Evolutionary conservation across 139 green algal genomes (phyloP), one percentile per base, ranked within the genome.

Genomic region (Micromonas commoda): DNA sequence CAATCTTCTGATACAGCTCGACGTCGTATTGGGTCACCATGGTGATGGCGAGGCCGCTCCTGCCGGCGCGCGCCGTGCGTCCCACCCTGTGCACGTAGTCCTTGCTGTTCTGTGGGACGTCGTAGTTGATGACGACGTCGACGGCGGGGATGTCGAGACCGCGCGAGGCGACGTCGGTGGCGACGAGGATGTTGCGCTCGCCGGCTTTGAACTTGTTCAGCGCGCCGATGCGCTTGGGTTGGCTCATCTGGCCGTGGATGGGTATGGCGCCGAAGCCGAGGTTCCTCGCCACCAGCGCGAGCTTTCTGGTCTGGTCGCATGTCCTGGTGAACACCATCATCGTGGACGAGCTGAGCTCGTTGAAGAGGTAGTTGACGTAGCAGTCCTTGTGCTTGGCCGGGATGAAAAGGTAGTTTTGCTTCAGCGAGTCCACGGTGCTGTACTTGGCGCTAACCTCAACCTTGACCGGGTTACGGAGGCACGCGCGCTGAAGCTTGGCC

Each of bases 321-420:
- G 95, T 99, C 34, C 95, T 85, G 32, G 72, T 61, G 86, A 99
- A 99, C 33, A 98, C 90, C 86, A 96, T 94, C 37, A 76, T 69
- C 0, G 86, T 93, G 29, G 68, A 77, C 28, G 88, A 90, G 33
- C 88, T 85, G 34, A 96, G 81, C 81, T 96, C 91, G 76, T 93
- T 98, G 57, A 99, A 81, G 39, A 95, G 80, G 53, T 87, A 97
- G 0, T 85, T 85, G 60, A 97, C 79, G 87, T 98, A 97, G 80
- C 88, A 95, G 86, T 99, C 95, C 90, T 99, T 99, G 89, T 96
- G 89, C 87, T 98, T 99, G 33, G 95, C 94, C 52, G 95, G 95
- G 2, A 98, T 78, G 83, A 99, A 99, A 34, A 97, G 71, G 88
- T 97, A 99, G 86, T 99, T 89, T 87, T 99, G 95, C 28, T 92